Percentiles rank a stretch among this genome's conserved stretches.
Conservation (phyloP, 1,139 yeast species). For the Martiniozyma asiatica region DNA sequence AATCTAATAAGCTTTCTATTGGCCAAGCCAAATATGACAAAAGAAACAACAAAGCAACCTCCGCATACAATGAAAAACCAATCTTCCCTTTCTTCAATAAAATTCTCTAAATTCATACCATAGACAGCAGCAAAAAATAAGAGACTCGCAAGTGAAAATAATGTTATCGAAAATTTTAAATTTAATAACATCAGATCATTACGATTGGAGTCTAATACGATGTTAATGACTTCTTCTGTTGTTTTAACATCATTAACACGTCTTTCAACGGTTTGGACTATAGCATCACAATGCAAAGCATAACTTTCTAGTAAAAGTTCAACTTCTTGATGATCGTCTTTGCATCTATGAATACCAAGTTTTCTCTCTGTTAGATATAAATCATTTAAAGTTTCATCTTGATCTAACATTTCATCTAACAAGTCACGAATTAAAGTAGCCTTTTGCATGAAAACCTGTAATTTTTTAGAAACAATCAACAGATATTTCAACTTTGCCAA, state of each 20-base stretch:
- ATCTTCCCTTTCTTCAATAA: constrained; percentile 51
- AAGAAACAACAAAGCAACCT: constrained; percentile 31
- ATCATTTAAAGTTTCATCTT: constrained; percentile 63
- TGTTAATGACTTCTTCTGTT: constrained; percentile 72
- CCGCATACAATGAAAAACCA: constrained; percentile 41
- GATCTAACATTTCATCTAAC: constrained; percentile 77
- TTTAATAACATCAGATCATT: constrained; percentile 68
- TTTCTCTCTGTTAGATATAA: constrained; percentile 47
- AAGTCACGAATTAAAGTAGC: constrained; percentile 74
- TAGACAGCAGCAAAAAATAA: constrained; percentile 64
- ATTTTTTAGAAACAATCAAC: constrained; percentile 67
- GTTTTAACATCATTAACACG: constrained; percentile 60
- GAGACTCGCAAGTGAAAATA: constrained; percentile 45
- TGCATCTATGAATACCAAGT: constrained; percentile 19
- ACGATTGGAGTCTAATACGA: constrained; percentile 67
- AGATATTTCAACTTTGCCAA: constrained; percentile 70
- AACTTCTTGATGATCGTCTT: constrained; percentile 48
- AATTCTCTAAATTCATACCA: constrained; percentile 74
- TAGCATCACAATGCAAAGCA: constrained; percentile 67
- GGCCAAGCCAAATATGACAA: constrained; percentile 30
- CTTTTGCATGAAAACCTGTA: constrained; percentile 75
- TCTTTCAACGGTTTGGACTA: constrained; percentile 68
- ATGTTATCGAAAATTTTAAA: constrained; percentile 53
- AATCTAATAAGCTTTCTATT: constrained; percentile 41
- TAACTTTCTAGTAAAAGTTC: constrained; percentile 69